A percentile compares a stretch with the other conserved stretches of the same genome.
These are phyloP conservation scores for Tuber umbilicatum DNA, from an alignment of 495 filamentous ascomycete genomes.

Conservation along the genomic window DNA sequence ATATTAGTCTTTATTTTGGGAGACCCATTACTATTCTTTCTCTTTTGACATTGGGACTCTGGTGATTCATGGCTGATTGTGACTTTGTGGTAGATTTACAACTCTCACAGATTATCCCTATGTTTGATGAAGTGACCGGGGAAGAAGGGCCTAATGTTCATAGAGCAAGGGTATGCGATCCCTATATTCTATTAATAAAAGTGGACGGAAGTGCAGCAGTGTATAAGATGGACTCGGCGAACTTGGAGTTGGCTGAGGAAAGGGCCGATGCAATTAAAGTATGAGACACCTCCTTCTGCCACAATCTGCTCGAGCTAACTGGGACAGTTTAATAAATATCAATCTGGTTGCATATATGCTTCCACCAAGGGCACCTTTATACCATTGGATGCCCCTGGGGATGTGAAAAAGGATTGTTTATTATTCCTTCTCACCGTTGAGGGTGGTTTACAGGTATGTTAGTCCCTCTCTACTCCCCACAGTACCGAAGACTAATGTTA, in stretches of 20 bases:
- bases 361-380: constrained; percentile 57
- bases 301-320: constrained; percentile 1
- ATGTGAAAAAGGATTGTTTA: constrained; percentile 49
- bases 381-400: constrained; percentile 19
- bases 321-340: constrained; percentile 58
- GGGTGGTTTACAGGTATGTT: constrained; percentile 66
- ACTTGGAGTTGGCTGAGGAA: constrained; percentile 74
- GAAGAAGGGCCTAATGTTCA: constrained; percentile 66
- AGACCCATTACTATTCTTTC: neutral
- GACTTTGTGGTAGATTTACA: constrained; percentile 59
- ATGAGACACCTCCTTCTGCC: constrained; percentile 8
- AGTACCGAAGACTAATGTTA: neutral
- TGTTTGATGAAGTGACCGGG: constrained; percentile 79
- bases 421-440: constrained; percentile 66
- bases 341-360: constrained; percentile 70
- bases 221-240: constrained; percentile 65
- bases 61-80: constrained; percentile 11
- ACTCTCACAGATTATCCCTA: constrained; percentile 79
- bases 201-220: constrained; percentile 73
- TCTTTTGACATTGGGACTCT: constrained; percentile 11
- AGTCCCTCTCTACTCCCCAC: neutral
- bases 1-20: neutral
- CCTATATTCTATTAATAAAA: constrained; percentile 75
- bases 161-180: constrained; percentile 78
- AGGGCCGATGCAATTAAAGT: constrained; percentile 51